phyloP scores from a whole-genome alignment of 352 stramenopile species.

The Peronospora destructor region DNA sequence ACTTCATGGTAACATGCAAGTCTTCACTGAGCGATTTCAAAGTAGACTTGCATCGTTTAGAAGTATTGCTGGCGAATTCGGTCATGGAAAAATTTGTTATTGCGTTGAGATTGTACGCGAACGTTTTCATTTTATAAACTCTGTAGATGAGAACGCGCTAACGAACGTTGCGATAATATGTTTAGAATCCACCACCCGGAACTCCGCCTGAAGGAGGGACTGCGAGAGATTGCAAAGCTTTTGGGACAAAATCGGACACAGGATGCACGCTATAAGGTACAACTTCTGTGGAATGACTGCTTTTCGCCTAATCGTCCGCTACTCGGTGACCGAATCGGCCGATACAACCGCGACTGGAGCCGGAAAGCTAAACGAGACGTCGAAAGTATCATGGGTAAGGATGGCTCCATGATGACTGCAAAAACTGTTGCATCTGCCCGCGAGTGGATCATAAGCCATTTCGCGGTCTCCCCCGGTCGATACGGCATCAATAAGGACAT shows the following conservation, averaged over 20 bases:
- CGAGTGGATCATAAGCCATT: conserved; percentile 68
- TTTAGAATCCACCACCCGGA: conserved; percentile 73
- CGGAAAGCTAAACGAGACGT: conserved; percentile 45
- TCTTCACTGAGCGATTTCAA: conserved; percentile 32
- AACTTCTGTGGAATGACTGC: conserved; percentile 53
- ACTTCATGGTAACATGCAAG: conserved; percentile 66
- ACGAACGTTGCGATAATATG: conserved; percentile 7
- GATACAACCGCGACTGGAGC: conserved; percentile 75
- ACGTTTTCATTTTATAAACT: neutral
- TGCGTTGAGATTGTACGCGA: conserved; percentile 55
- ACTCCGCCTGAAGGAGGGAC: conserved; percentile 69
- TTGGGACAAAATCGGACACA: conserved; percentile 41
- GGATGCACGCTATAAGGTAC: conserved; percentile 30
- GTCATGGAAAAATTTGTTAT: conserved; percentile 82
- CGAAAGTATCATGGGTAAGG: conserved; percentile 68
- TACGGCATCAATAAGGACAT: conserved; percentile 76
- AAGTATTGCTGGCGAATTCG: conserved; percentile 47
- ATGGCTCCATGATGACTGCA: conserved; percentile 40
- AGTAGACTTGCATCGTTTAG: conserved; percentile 43
- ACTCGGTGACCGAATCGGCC: conserved; percentile 52
- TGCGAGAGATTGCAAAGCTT: conserved; percentile 57
- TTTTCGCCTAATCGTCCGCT: conserved; percentile 45
- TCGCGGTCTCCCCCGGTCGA: conserved; percentile 59
- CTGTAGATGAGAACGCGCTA: conserved; percentile 1
- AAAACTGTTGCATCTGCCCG: conserved; percentile 51